phyloP scores from a whole-genome alignment of 305 asterid genomes.

The Stenogyne calaminthoides region DNA sequence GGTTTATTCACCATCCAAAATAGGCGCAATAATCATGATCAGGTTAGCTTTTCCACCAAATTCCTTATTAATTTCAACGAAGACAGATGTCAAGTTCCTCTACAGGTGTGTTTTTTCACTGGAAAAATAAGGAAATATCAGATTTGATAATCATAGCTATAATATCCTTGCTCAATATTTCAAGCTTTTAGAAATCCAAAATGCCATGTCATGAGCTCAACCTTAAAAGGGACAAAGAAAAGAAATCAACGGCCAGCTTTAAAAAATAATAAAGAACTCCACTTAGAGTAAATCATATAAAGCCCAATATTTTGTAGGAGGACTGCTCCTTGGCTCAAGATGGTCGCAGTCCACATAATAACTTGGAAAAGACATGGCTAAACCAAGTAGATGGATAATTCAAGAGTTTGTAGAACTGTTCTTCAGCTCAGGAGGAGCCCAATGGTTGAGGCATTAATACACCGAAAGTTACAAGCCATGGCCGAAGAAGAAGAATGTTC shows the following conservation, averaged over 20 bases:
- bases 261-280: neutral
- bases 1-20: neutral
- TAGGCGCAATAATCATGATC: neutral
- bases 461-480: neutral
- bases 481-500: neutral
- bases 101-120: neutral
- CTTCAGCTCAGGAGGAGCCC: neutral
- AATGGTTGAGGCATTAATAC: neutral
- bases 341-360: neutral
- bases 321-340: neutral
- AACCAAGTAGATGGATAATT: neutral
- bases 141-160: neutral
- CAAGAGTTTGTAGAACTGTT: neutral
- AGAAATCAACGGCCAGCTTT: neutral
- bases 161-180: neutral
- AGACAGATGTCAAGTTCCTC: neutral
- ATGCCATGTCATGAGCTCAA: neutral
- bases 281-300: neutral
- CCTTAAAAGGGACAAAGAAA: neutral
- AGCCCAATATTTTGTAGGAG: neutral
- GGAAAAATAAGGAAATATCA: neutral
- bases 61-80: neutral
- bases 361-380: neutral
- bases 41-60: conserved; percentile 6
- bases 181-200: neutral